Base-by-base conservation (phyloP, 441 rosid species). In the Aquilaria agallochum region DNA sequence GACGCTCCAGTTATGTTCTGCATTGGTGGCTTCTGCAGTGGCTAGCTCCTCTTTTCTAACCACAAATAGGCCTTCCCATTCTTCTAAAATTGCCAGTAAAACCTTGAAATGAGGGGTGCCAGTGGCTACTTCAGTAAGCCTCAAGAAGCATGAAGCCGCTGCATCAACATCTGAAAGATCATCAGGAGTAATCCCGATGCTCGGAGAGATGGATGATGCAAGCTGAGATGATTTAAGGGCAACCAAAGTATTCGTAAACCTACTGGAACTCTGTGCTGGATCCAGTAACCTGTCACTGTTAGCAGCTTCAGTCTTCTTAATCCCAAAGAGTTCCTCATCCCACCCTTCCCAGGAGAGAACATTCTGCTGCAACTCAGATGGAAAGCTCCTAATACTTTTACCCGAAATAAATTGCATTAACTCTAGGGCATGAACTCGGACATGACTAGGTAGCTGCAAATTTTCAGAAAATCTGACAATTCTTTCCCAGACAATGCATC, bases 161-260 rank as follows among this genome's bases (percentile, higher is more conserved):
- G 88, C 68, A 67, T 79, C 90, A 44, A 77, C 73, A 72, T 75
- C 73, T n/a, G 71, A 55, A 14, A 95, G 84, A 76, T 90, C 89
- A 45, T 82, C 90, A 11, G 88, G 81, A 66, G 88, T 78, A n/a
- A 95, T 82, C 76, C 87, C 96, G 59, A 79, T 68, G 71, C 72
- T 62, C 11, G 90, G 82, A 53, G 91, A 83, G 66, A 95, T 76
- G 72, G 81, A 67, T 53, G 82, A 80, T 20, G 72, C 83, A 50
- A 95, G 86, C 79, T 88, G 97, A 65, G 97, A 81, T 47, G 99
- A 85, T 77, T 83, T 89, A 33, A 95, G 96, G 65, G 98, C 94
- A 36, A 92, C 98, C 62, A 95, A 74, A 64, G 97, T 87, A 71
- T 79, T 83, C 52, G 95, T 79, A 57, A 92, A 81, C 77, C 89